Evolutionary conservation across 495 filamentous ascomycete species (phyloP).

Genomic region (Astrothelium macrocarpum): DNA sequence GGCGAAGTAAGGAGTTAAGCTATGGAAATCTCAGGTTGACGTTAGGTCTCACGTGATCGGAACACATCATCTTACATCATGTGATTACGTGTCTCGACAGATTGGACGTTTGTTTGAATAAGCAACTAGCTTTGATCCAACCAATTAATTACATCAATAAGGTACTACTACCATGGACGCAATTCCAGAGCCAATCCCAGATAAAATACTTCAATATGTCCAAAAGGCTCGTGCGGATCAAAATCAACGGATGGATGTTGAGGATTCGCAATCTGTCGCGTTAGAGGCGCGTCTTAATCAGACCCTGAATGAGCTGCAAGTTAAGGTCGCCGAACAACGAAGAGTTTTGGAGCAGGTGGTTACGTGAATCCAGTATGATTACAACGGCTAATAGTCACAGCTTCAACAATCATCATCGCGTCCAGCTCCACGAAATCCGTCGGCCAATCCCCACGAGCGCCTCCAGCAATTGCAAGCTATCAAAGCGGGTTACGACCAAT

Average conservation of each 20-base stretch:
- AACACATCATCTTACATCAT: constrained; percentile 21
- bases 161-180: constrained; percentile 10
- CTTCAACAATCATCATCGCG: constrained; percentile 13
- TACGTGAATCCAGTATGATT: background rate
- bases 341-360: constrained; percentile 47
- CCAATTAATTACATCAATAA: too few relatives aligned
- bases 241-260: constrained; percentile 19
- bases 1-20: background rate
- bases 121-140: too few relatives aligned
- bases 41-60: constrained; percentile 11
- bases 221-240: constrained; percentile 10
- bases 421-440: constrained; percentile 21
- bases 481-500: constrained; percentile 53
- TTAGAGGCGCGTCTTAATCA: constrained; percentile 47
- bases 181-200: constrained; percentile 2
- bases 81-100: background rate
- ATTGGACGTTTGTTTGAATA: too few relatives aligned
- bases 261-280: constrained; percentile 16
- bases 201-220: constrained; percentile 22
- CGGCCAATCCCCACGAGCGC: constrained; percentile 37
- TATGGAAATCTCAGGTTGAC: too few relatives aligned
- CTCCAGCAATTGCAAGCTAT: constrained; percentile 47
- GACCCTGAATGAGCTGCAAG: constrained; percentile 55
- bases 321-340: constrained; percentile 55
- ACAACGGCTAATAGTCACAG: background rate